Base-by-base conservation (phyloP, 345 rosid genomes). In the Ceriops zippeliana region DNA sequence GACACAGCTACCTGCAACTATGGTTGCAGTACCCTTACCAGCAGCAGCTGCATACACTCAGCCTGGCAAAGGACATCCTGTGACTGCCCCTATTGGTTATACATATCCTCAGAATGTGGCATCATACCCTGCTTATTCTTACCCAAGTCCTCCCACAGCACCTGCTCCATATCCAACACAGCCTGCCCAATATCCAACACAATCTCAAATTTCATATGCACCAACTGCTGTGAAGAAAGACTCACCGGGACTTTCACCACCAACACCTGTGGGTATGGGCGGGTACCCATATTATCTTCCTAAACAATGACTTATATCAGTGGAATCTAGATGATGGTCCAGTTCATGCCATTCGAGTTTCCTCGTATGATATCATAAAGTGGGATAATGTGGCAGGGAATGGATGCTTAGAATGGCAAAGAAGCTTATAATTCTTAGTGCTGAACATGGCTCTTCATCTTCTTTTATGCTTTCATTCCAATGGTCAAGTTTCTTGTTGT, bases 231-330 rank as follows among this genome's bases (percentile, higher is more conserved):
- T 67, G 66, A 79, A 74, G 83, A 84, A 83, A 74, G 86, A 85
- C 30, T 79, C 69, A 0, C 38, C 69, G 1, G 86, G 89, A 35
- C 58, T 70, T 27, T 79, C 79, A 10, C 70, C 77, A 15, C 24
- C 77, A 54, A 9, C 81, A 42, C 79, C 79, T 42, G 57, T 80
- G 67, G 87, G 83, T 67, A 81, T 87, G 84, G 82, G 81, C 32
- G 86, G 85, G 22, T 85, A 80, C 69, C 86, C 86, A 1, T 83
- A 71, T 71, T 83, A 78, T 63, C 46, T 63, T 58, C 80, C 77
- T 17, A 73, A 64, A 64, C 70, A 54, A 60, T 72, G 21, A 65
- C 58, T 42, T 2, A 22, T 75, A 70, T 26, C 37, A 52, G 17
- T 26, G 38, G 1, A 21, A 27, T 54, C 22, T 38, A 7, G 28